Conservation (phyloP, 1,284 basidiomycete genomes). For the Ceratorhiza oryzae-sativae region DNA sequence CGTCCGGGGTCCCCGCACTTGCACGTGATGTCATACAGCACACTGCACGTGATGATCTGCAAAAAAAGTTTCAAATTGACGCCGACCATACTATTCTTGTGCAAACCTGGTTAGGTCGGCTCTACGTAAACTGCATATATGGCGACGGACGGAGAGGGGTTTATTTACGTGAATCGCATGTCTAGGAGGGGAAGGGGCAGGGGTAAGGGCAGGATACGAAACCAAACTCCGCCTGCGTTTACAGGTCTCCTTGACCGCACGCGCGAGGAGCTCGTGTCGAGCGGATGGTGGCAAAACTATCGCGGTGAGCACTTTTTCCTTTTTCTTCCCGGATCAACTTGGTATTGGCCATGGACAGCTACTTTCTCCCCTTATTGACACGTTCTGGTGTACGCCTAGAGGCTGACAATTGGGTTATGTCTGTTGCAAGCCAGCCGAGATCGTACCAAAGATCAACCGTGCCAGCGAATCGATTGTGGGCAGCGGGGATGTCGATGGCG, state of each 20-base stretch:
- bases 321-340: background rate
- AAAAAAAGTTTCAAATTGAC: background rate
- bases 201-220: constrained; percentile 17
- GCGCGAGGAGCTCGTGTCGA: constrained; percentile 32
- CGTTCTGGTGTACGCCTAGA: background rate
- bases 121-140: constrained; percentile 11
- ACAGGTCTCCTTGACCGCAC: constrained; percentile 12
- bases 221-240: constrained; percentile 19
- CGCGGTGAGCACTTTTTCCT: constrained; percentile 18
- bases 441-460: constrained; percentile 14
- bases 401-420: background rate
- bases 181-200: background rate
- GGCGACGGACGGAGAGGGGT: constrained; percentile 19
- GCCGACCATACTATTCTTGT: background rate
- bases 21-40: constrained; percentile 9
- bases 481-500: constrained; percentile 3
- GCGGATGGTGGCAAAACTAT: constrained; percentile 26
- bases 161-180: constrained; percentile 32
- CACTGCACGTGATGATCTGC: background rate
- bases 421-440: constrained; percentile 29
- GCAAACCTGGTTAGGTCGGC: background rate
- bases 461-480: constrained; percentile 30
- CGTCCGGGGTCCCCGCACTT: constrained; percentile 17
- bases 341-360: background rate
- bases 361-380: background rate